Evolutionary conservation across 768 basidiomycete genomes (phyloP), one percentile per base, ranked within the genome.

Genomic region (Suillus fuscotomentosus): DNA sequence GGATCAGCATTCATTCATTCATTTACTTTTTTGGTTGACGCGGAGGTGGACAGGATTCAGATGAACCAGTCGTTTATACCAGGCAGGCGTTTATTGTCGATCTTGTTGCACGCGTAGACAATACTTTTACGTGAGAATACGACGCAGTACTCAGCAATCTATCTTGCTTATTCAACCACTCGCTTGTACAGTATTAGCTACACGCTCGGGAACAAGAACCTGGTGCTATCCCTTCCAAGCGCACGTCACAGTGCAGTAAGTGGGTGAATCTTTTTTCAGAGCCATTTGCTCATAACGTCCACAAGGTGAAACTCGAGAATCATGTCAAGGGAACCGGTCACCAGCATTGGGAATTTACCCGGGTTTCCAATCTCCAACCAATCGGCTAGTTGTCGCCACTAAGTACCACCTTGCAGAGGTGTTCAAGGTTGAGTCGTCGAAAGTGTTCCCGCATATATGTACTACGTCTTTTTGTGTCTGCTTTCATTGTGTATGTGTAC

Each of bases 261-360:
- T 47, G 5, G 9, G n/a, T 5, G 10, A n/a, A 11, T 47, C 4
- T 47, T 47, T 17, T 47, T 22, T 22, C 45, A 47, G 10, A n/a
- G n/a, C n/a, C 20, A 8, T 20, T 47, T 11, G 1, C n/a, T 47
- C n/a, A 47, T n/a, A 47, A 47, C 4, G n/a, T 47, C n/a, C n/a
- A 47, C 20, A n/a, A 47, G 45, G 45, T 47, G 45, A 8, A 10
- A 47, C 9, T 47, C 3, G 45, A 45, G 1, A 3, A 11, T 5
- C 20, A 11, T 4, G 10, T n/a, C 0, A 9, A 47, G 5, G 45
- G n/a, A 5, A 1, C 3, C 5, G 0, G 1, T 3, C 4, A 5
- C 10, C 45, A 47, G 45, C n/a, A 10, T 3, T 47, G 45, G 45
- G 3, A 43, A 17, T 43, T 43, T 5, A 48, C 22, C 22, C 22